These are phyloP conservation scores for Wilcoxina mikolae DNA, from an alignment of 495 filamentous ascomycete genomes.

Conservation along the genomic window DNA sequence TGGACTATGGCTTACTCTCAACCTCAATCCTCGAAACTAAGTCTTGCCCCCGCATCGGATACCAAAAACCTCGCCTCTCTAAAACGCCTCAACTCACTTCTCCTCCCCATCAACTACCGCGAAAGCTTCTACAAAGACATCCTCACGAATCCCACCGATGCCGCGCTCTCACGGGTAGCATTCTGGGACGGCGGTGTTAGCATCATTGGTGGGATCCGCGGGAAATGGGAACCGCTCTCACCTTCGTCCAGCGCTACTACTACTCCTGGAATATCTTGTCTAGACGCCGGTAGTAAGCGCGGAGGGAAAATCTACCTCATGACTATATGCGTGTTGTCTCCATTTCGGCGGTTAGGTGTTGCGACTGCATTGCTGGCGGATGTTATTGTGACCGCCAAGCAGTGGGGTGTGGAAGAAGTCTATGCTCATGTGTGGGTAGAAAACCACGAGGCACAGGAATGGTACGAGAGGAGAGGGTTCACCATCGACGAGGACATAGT, in stretches of 20 bases:
- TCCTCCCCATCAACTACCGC: conserved; percentile 78
- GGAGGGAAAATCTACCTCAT: conserved; percentile 59
- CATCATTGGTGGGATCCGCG: conserved; percentile 75
- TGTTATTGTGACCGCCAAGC: conserved; percentile 35
- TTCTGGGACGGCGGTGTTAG: conserved; percentile 44
- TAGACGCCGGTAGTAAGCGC: background rate
- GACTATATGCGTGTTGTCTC: conserved; percentile 66
- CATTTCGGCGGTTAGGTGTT: conserved; percentile 67
- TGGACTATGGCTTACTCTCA: no score
- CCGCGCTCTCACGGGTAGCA: conserved; percentile 63
- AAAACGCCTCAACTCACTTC: conserved; percentile 63
- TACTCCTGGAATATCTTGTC: conserved; percentile 11
- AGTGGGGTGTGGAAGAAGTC: conserved; percentile 29
- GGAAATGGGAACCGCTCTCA: conserved; percentile 48
- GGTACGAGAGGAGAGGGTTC: conserved; percentile 80
- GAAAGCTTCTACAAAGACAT: conserved; percentile 71
- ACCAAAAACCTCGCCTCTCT: conserved; percentile 55
- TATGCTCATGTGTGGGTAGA: conserved; percentile 92
- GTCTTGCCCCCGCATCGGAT: conserved; percentile 4
- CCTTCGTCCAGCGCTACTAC: conserved; percentile 25
- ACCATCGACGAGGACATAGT: conserved; percentile 41
- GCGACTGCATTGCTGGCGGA: conserved; percentile 54
- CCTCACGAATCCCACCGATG: conserved; percentile 48
- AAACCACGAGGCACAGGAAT: conserved; percentile 70
- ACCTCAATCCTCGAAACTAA: no score